phyloP scores from a whole-genome alignment of 768 basidiomycete species.

The Auriscalpium vulgare region DNA sequence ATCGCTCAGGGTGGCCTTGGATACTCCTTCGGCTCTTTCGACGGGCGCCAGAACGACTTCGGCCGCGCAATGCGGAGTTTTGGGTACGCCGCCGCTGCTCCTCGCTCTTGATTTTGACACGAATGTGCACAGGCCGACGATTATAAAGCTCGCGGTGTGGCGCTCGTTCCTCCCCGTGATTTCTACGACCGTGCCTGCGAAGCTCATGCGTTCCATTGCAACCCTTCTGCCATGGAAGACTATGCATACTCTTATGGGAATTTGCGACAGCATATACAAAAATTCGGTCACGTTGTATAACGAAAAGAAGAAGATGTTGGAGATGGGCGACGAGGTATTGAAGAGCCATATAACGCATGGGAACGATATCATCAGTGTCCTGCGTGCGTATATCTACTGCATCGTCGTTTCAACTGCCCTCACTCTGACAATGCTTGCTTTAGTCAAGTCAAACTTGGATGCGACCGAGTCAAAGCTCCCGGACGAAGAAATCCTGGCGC shows the following conservation, averaged over 20 bases:
- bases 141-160: conserved; percentile 3
- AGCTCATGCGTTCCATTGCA: conserved; percentile 27
- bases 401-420: neutral
- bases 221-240: conserved; percentile 25
- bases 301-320: conserved; percentile 29
- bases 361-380: conserved; percentile 38
- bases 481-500: conserved; percentile 23
- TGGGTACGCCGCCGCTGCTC: conserved; percentile 2
- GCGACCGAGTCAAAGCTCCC: conserved; percentile 8
- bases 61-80: conserved; percentile 18
- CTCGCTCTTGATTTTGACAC: neutral
- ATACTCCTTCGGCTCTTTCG: conserved; percentile 9
- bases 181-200: conserved; percentile 12
- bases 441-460: conserved; percentile 35
- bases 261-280: conserved; percentile 29
- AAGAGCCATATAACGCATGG: conserved; percentile 24
- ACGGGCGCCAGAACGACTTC: conserved; percentile 9
- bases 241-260: conserved; percentile 24
- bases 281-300: conserved; percentile 29
- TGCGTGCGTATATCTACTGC: conserved; percentile 25
- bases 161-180: conserved; percentile 12
- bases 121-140: conserved; percentile 2
- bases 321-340: conserved; percentile 25
- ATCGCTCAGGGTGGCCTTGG: conserved; percentile 11
- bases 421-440: neutral